Evolutionary conservation across 148 eudicot genomes (phyloP).

Genomic region (Fallopia convolvulus): DNA sequence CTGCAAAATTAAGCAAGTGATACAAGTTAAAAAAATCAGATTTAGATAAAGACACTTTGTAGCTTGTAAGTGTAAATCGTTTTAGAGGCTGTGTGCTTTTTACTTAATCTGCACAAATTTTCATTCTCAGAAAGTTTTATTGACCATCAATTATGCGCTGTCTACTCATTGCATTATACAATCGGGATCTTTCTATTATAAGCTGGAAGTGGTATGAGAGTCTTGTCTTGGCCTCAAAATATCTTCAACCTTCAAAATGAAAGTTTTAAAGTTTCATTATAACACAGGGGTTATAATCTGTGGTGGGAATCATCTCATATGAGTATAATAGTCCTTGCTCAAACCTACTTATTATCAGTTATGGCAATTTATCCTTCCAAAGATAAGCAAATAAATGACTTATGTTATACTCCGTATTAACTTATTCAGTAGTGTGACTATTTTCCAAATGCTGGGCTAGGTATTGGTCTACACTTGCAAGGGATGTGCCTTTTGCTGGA

Average conservation of each 20-base stretch:
- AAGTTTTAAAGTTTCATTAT: background rate
- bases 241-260: background rate
- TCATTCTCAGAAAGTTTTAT: background rate
- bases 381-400: background rate
- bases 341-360: background rate
- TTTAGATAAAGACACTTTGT: background rate
- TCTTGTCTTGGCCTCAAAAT: background rate
- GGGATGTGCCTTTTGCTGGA: conserved; percentile 98
- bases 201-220: background rate
- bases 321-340: background rate
- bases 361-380: background rate
- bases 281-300: background rate
- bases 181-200: background rate
- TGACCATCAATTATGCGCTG: background rate
- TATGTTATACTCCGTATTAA: background rate
- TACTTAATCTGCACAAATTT: background rate
- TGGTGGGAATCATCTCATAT: background rate
- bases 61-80: background rate
- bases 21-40: background rate
- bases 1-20: background rate
- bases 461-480: conserved; percentile 89
- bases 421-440: background rate
- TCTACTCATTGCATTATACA: background rate
- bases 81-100: background rate
- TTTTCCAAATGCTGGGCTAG: conserved; percentile 27